Percentiles rank a stretch among this genome's conserved stretches.
Conservation (phyloP, 345 rosid genomes). For the Gossypium australe region DNA sequence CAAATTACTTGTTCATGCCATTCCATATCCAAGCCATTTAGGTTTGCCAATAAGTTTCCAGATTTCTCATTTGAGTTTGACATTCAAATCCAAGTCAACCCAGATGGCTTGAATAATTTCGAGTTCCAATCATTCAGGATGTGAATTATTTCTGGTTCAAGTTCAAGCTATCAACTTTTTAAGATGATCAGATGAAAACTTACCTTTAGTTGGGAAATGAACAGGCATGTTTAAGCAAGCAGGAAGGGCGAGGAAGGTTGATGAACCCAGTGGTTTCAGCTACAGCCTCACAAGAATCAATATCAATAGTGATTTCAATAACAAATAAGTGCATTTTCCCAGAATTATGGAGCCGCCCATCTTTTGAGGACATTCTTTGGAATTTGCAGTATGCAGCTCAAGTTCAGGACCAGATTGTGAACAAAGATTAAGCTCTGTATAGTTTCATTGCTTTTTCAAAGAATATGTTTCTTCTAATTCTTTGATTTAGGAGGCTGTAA, state of each 20-base stretch:
- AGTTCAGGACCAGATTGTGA: conserved; percentile 79
- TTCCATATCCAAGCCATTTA: no score
- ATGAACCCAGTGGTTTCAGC: conserved; percentile 79
- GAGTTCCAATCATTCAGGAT: no score
- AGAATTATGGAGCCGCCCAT: conserved; percentile 63
- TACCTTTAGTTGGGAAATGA: no score
- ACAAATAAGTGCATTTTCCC: conserved; percentile 75
- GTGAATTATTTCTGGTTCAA: no score
- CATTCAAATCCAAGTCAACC: no score
- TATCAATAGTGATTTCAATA: conserved; percentile 68
- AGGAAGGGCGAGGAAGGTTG: conserved; percentile 67
- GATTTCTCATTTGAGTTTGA: no score
- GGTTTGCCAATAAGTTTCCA: no score
- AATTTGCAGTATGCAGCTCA: conserved; percentile 88
- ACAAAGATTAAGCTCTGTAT: conserved; percentile 30
- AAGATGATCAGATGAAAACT: no score
- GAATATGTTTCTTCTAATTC: not conserved
- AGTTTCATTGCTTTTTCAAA: not conserved
- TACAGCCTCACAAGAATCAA: conserved; percentile 76
- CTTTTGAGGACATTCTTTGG: conserved; percentile 89
- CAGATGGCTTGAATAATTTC: no score
- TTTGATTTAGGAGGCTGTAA: not conserved
- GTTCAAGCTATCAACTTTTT: no score
- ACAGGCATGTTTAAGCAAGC: conserved; percentile 89
- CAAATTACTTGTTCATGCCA: no score